Base-by-base conservation (phyloP, 148 eudicot genomes). In the Cornus kousa region DNA sequence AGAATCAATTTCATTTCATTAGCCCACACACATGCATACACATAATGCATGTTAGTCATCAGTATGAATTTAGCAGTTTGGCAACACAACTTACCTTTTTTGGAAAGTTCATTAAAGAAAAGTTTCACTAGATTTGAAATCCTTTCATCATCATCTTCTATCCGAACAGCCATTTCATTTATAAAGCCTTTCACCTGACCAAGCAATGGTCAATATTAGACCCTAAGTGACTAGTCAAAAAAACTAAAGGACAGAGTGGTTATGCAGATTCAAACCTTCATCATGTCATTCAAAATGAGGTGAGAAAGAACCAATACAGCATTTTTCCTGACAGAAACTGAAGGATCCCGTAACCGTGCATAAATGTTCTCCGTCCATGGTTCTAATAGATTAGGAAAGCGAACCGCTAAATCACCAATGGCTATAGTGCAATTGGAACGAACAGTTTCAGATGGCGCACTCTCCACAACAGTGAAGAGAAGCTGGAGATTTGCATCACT, bases 321-420 rank as follows among this genome's bases (percentile, higher is more conserved):
- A 89, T 93, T 96, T 84, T 93, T 96, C 81, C 99, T 80, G 76
- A 96, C 99, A 80, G 95, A 87, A 68, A 78, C 87, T 73, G 98
- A 93, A 68, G 90, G 86, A 82, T 96, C 99, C 43, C 87, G 87
- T 83, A 96, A 86, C 67, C 97, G 91, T 53, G 95, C 89, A 89
- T 96, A 96, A 90, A 96, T 90, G 80, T 93, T 88, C 79, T 96
- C 98, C 9, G 99, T 96, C 98, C 99, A 96, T 67, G 99, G 99
- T 83, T 96, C 99, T 82, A 96, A 80, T 76, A 93, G 79, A 88
- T 96, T 96, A 55, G 99, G 99, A 87, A 92, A 92, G 43, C 99
- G 98, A 80, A 96, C 97, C 14, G 98, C 97, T 75, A 96, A 83
- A 78, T 96, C 99, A 60, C 99, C 99, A 86, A 96, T 94, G 78